Conservation (phyloP, 345 rosid genomes). For the Salix viminalis region DNA sequence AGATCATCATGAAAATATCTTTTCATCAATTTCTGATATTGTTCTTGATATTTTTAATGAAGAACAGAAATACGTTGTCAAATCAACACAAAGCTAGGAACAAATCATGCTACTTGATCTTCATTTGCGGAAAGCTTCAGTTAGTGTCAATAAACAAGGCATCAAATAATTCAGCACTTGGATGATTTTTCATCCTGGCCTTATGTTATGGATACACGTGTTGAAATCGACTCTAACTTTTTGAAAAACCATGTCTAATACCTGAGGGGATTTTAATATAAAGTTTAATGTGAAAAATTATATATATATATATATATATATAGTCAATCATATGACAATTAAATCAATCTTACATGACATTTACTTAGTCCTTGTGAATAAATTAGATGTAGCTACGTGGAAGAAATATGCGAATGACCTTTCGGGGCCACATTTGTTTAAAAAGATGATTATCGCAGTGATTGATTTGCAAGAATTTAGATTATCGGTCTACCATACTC, state of each 20-base stretch:
- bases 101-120: not conserved
- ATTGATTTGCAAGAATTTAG: too few relatives aligned
- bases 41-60: not conserved
- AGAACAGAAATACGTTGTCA: not conserved
- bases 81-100: not conserved
- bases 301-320: not conserved
- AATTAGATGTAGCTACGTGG: not conserved
- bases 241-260: not conserved
- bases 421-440: not conserved
- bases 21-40: not conserved
- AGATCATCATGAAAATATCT: too few relatives aligned
- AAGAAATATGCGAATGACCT: not conserved
- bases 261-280: not conserved
- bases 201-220: not conserved
- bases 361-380: too few relatives aligned
- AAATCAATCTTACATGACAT: not conserved
- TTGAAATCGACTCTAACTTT: not conserved
- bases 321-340: not conserved
- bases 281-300: not conserved
- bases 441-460: too few relatives aligned
- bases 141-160: not conserved
- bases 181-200: not conserved
- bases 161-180: not conserved
- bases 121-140: not conserved
- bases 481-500: too few relatives aligned